These are phyloP conservation scores for Oryza coarctata DNA, from an alignment of 176 grass and related monocot genomes.

Conservation along the genomic window DNA sequence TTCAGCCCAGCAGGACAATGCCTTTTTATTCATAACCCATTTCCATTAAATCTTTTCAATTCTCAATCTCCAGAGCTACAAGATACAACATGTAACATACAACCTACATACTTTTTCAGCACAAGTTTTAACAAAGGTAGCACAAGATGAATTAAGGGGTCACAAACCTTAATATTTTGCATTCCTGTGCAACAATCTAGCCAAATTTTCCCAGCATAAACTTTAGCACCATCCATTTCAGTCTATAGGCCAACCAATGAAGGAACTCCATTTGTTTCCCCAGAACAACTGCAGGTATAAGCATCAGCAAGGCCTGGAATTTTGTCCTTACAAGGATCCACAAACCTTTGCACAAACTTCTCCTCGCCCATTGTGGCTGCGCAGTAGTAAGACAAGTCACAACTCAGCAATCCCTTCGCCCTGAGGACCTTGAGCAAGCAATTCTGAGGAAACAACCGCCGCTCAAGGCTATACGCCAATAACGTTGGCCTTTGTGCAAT, in stretches of 20 bases:
- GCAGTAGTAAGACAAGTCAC: constrained; percentile 2
- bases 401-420: constrained; percentile 13
- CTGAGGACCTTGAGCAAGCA: constrained; percentile 41
- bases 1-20: too few relatives aligned
- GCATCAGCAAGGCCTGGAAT: constrained; percentile 19
- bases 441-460: constrained; percentile 40
- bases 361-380: background rate
- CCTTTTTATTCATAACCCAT: too few relatives aligned
- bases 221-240: background rate
- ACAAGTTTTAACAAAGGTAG: too few relatives aligned
- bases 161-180: too few relatives aligned
- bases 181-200: too few relatives aligned
- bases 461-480: constrained; percentile 51
- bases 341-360: constrained; percentile 38
- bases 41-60: too few relatives aligned
- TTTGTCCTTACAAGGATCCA: constrained; percentile 16
- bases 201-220: background rate
- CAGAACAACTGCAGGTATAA: constrained; percentile 15
- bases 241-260: too few relatives aligned
- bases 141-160: too few relatives aligned
- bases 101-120: too few relatives aligned
- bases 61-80: too few relatives aligned
- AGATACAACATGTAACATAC: too few relatives aligned
- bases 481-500: constrained; percentile 30
- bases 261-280: background rate